phyloP scores from a whole-genome alignment of 2,329 filamentous ascomycete genomes.

The Colletotrichum tabaci region DNA sequence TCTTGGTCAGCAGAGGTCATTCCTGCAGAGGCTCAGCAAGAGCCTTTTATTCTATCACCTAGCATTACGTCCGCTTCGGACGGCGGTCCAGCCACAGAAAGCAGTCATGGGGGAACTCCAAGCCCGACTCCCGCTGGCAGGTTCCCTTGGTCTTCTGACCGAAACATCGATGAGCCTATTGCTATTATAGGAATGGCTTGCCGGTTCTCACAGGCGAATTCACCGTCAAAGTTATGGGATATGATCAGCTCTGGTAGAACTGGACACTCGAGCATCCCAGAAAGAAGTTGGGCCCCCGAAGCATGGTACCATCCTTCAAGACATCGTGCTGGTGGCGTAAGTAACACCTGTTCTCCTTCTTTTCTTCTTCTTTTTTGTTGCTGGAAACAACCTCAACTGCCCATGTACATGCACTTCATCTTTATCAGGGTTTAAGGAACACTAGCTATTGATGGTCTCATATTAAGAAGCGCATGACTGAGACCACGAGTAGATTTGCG shows the following conservation, averaged over 20 bases:
- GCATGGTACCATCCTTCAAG: conserved; percentile 22
- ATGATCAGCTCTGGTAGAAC: conserved; percentile 2
- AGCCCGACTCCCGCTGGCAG: too few species aligned
- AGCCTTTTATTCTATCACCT: too few species aligned
- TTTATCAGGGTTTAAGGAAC: too few species aligned
- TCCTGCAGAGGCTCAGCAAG: too few species aligned
- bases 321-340: not conserved
- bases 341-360: not conserved
- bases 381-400: not conserved
- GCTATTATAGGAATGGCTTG: conserved; percentile 20
- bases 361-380: not conserved
- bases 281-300: conserved; percentile 11
- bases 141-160: too few species aligned
- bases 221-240: conserved; percentile 10
- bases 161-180: conserved; percentile 8
- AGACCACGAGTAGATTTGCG: not conserved
- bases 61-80: too few species aligned
- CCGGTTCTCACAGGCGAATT: conserved; percentile 11
- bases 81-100: too few species aligned
- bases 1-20: too few species aligned
- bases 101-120: too few species aligned
- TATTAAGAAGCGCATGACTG: too few species aligned
- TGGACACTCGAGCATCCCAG: not conserved
- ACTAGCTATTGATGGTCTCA: too few species aligned
- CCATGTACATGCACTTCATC: not conserved